Base-by-base conservation (phyloP, 768 basidiomycete species). In the Hericium alpestre region DNA sequence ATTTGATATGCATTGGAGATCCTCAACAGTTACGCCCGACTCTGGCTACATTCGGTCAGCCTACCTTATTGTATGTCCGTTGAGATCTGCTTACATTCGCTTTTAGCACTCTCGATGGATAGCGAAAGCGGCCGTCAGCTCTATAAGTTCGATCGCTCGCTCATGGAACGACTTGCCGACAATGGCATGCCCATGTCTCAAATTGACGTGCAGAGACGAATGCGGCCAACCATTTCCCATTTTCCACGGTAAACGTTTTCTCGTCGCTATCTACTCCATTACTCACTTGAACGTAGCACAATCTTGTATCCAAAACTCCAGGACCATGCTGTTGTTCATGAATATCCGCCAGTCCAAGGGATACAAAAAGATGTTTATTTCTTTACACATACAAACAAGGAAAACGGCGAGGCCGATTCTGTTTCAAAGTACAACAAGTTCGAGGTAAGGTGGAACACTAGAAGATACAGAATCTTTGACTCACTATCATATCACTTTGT, bases 1-100 rank as follows among this genome's bases (percentile, higher is more conserved):
- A 90, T 40, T 71, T 90, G 20, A 87, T 91, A 57, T 72, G 83
- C 46, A 89, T 90, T n/a, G 89, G 89, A 0, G 89, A 91, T 59
- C 89, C 88, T 6, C 73, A 79, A 1, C 89, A 90, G 68, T 74
- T 91, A 1, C 79, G 89, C 1, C 87, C 84, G 0, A 87, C 76
- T 0, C 58, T 89, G 48, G 80, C 80, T 38, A 86, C 79, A 16
- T 89, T 74, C 58, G 59, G 86, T 87, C 56, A 25, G 79, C 66
- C 11, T 16, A 12, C 16, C 16, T 10, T 9, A 10, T 38, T 13
- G 41, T 8, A 49, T 11, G 11, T 22, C 13, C 15, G 7, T n/a
- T n/a, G 8, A 27, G 7, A n/a, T 37, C 13, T 20, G 8, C 41
- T 61, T 15, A 63, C 51, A 39, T 20, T 27, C n/a, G 23, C 38